Evolutionary conservation across 805 yeast genomes (phyloP).

Genomic region (Allodekkera sacchari): DNA sequence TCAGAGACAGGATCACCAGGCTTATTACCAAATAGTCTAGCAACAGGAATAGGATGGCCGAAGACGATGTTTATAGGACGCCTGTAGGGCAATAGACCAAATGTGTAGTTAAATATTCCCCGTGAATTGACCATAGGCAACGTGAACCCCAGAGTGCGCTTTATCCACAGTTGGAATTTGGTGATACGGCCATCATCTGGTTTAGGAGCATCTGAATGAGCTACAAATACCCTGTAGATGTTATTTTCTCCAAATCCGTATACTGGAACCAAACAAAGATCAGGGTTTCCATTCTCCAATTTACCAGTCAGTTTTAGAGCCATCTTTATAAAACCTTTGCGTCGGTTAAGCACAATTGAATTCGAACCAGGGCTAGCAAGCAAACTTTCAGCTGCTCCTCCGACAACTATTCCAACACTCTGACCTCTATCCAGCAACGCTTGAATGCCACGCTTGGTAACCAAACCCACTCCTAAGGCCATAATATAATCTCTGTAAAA

Average conservation of each 20-base stretch:
- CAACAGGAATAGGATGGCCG: slow-evolving; percentile 50
- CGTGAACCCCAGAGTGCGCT: slow-evolving; percentile 69
- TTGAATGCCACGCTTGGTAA: slow-evolving; percentile 63
- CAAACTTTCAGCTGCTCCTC: slow-evolving; percentile 91
- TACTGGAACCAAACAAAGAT: slow-evolving; percentile 75
- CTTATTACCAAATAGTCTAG: slow-evolving; percentile 15
- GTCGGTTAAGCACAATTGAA: slow-evolving; percentile 61
- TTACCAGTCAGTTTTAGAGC: slow-evolving; percentile 52
- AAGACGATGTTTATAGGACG: slow-evolving; percentile 69
- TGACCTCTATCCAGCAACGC: slow-evolving; percentile 54
- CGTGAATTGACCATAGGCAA: slow-evolving; percentile 87
- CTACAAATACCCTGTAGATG: slow-evolving; percentile 34
- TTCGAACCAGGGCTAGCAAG: slow-evolving; percentile 54
- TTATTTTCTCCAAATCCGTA: slow-evolving; percentile 87
- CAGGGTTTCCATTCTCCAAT: slow-evolving; percentile 32
- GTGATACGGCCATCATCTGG: slow-evolving; percentile 11
- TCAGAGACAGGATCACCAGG: slow-evolving; percentile 24
- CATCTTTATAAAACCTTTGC: slow-evolving; percentile 84
- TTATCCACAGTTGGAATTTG: slow-evolving; percentile 57
- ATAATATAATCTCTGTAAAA: slow-evolving; percentile 79
- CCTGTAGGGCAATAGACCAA: slow-evolving; percentile 83
- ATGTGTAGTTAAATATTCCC: slow-evolving; percentile 86
- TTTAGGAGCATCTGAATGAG: slow-evolving; percentile 12
- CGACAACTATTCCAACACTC: slow-evolving; percentile 84
- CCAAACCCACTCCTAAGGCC: slow-evolving; percentile 78